Evolutionary conservation across 2,329 filamentous ascomycete species (phyloP), one percentile per base, ranked within the genome.

Genomic region (Aspergillus sp.): DNA sequence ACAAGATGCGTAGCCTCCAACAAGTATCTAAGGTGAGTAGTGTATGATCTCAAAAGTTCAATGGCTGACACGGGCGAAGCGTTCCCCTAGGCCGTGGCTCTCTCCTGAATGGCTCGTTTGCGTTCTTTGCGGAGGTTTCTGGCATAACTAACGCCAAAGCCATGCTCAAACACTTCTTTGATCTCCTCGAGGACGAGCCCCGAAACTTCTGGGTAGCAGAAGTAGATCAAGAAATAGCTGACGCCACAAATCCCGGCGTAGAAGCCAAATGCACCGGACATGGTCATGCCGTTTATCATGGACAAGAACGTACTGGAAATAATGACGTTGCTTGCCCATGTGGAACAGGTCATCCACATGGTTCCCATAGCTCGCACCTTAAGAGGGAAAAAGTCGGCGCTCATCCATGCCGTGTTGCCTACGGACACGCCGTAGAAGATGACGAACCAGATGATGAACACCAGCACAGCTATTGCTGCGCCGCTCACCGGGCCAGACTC

Each of bases 251-350:
- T 81, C 0, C 74, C 80, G 0, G 81, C 79, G 59, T 84, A 85
- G 70, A 85, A 84, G 6, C 81, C 82, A 62, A 84, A 85, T 0
- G 82, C 79, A 0, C 83, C 82, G 2, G 76, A 80, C 0, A 82
- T 81, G 0, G 82, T 84, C 57, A 78, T 81, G n/a, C 71, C 72
- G 63, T 84, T 77, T 77, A 84, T 84, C 77, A 78, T 78, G 30
- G 77, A 80, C 13, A 84, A 68, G 71, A 84, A 84, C 0, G 81
- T 83, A 3, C 79, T 82, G 7, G 80, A 73, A 50, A 84, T 78
- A 57, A 84, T 82, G 61, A 84, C 77, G 66, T 84, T 83, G 58
- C 71, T 77, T 9, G 76, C 78, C 81, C 80, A 82, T 69, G 74
- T 79, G 5, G 77, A 79, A 66, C 80, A 78, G 4, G 81, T 83